Base-by-base conservation (phyloP, 129 eudicot genomes). In the Lactuca sativa region DNA sequence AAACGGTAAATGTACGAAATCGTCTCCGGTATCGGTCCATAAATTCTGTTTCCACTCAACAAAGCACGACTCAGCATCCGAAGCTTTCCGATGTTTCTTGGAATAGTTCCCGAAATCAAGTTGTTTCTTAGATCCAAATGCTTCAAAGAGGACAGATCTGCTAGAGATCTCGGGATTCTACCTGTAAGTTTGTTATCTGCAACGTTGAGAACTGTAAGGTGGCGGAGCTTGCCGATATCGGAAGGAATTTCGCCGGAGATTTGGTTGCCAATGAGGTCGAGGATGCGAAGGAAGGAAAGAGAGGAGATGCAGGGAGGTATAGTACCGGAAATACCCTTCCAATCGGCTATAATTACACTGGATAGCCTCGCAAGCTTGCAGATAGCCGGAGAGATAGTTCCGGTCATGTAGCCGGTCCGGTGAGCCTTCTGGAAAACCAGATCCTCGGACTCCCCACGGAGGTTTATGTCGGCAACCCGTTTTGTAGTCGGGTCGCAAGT, bases 371-470 rank as follows among this genome's bases (percentile, higher is more conserved):
- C 68, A 9, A 89, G 89, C 33, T 84, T 78, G 76, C 98, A 92
- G 5, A 92, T 81, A 13, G 84, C 78, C 8, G 90, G 88, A 6
- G 98, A 92, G 61, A 92, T 83, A 0, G 86, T 43, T 0, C 98
- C 96, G 34, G 88, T 89, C 98, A 92, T 92, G 76, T 81, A 81
- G 47, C 98, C 96, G 8, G 98, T 80, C 32, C 85, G 86, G 76
- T 66, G 87, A 15, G 92, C 84, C 37, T 77, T 83, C 6, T 86
- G 79, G 69, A 84, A 89, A 49, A 92, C 77, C 4, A 92, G 92
- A 49, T 92, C 98, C 69, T 92, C 96, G 0, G 96, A 89, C 56
- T 86, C 96, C 7, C 96, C 98, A 0, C 98, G 88, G 10, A 92
- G 90, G 72, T 80, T 88, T 21, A 91, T 89, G 63, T 85, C 98